These are phyloP conservation scores for Pterocarpus santalinus DNA, from an alignment of 306 rosid species.

Conservation along the genomic window DNA sequence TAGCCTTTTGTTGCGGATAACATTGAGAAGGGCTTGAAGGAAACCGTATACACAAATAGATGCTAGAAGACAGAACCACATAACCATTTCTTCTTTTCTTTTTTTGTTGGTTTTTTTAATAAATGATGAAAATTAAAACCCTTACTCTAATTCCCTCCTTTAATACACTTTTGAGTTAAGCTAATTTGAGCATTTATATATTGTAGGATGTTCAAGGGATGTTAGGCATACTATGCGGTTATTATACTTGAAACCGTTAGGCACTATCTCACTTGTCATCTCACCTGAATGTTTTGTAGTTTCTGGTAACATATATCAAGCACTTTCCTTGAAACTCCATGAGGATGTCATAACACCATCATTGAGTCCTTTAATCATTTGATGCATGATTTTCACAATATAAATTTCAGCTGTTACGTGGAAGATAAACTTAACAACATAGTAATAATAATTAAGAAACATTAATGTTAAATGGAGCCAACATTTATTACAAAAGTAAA, in stretches of 20 bases:
- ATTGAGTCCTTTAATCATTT: no score
- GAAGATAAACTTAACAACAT: background rate
- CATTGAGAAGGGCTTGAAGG: conserved; percentile 34
- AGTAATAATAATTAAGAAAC: no score
- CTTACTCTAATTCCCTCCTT: background rate
- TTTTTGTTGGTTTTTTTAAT: no score
- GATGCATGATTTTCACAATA: no score
- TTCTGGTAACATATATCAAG: background rate
- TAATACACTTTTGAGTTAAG: background rate
- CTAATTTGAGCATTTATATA: conserved; percentile 11
- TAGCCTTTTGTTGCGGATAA: conserved; percentile 33
- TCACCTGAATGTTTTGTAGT: background rate
- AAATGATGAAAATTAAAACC: background rate
- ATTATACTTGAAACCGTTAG: background rate
- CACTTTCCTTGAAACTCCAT: background rate
- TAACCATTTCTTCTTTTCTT: conserved; percentile 34
- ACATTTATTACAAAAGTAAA: no score
- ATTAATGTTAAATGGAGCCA: no score
- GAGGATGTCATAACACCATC: background rate
- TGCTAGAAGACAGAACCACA: conserved; percentile 46
- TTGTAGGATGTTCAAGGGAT: background rate
- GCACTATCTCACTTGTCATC: no score
- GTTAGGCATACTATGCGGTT: background rate
- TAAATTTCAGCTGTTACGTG: background rate
- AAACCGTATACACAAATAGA: conserved; percentile 16